Evolutionary conservation across 2,329 filamentous ascomycete genomes (phyloP).

Genomic region (Aspergillus quadricinctus): DNA sequence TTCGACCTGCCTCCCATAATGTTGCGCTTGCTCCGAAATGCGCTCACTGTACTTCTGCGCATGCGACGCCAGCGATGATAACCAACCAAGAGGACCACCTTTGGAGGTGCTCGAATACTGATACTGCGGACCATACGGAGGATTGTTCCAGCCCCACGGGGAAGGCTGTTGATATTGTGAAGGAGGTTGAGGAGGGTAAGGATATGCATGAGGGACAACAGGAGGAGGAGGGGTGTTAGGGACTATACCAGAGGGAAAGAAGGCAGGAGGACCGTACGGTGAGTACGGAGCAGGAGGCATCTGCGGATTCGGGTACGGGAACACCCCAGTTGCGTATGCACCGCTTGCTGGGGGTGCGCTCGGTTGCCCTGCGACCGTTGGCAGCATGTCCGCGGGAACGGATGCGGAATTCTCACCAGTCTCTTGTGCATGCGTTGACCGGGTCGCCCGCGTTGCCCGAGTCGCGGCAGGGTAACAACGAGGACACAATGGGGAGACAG

Average conservation of each 20-base stretch:
- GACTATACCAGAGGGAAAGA: conserved; percentile 7
- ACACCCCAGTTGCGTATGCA: conserved; percentile 7
- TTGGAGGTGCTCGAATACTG: conserved; percentile 18
- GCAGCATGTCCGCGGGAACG: conserved; percentile 1
- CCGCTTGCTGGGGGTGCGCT: conserved; percentile 4
- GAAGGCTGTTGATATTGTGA: conserved; percentile 15
- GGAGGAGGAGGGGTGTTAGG: conserved; percentile 10
- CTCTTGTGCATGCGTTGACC: conserved; percentile 7
- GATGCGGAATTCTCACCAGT: conserved; percentile 6
- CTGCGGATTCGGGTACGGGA: conserved; percentile 11
- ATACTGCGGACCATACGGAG: conserved; percentile 20
- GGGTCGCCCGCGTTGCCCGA: conserved; percentile 21
- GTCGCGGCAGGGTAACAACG: conserved; percentile 39
- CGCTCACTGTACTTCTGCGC: conserved; percentile 40
- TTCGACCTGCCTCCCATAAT: conserved; percentile 37
- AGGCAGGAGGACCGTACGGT: conserved; percentile 20
- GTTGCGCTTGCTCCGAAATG: conserved; percentile 32
- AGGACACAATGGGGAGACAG: conserved; percentile 36
- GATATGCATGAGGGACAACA: conserved; percentile 18
- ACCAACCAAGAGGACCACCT: conserved; percentile 29
- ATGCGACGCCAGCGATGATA: conserved; percentile 31
- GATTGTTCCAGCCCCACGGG: conserved; percentile 27
- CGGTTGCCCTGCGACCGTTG: conserved; percentile 7
- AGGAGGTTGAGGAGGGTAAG: conserved; percentile 17
- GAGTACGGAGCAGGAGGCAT: conserved; percentile 12